A percentile compares a stretch with the other conserved stretches of the same genome.
Conservation (phyloP, 1,139 yeast genomes). For the Suzukiozyma palmioleophila region DNA sequence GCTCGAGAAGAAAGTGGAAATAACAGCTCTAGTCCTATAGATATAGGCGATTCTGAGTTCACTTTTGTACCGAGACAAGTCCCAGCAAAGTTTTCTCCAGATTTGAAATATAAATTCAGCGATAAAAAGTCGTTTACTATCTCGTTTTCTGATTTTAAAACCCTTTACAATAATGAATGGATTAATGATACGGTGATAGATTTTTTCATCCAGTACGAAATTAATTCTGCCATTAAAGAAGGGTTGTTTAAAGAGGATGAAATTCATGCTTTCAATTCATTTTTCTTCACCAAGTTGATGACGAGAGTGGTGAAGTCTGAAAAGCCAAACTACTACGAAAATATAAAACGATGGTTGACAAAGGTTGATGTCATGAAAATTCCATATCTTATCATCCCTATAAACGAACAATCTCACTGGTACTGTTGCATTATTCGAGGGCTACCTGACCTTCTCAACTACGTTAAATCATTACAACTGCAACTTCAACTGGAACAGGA, state of each 20-base stretch:
- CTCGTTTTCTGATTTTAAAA: conserved; percentile 58
- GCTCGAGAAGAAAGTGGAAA: conserved; percentile 1
- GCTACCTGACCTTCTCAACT: conserved; percentile 28
- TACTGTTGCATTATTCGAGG: conserved; percentile 67
- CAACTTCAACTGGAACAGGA: conserved; percentile 1
- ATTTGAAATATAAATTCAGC: conserved; percentile 44
- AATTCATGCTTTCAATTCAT: conserved; percentile 73
- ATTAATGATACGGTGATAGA: conserved; percentile 71
- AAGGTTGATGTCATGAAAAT: conserved; percentile 61
- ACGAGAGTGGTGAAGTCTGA: conserved; percentile 14
- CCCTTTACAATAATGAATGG: conserved; percentile 70
- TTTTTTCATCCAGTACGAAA: conserved; percentile 59
- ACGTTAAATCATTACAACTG: conserved; percentile 8
- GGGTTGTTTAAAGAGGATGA: conserved; percentile 18
- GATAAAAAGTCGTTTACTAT: conserved; percentile 49
- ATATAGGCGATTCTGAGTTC: conserved; percentile 5
- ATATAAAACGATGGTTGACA: conserved; percentile 76
- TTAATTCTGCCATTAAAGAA: conserved; percentile 34
- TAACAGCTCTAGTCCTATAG: conserved; percentile 4
- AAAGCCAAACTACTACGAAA: conserved; percentile 45
- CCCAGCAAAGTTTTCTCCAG: conserved; percentile 44
- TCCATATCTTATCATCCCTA: conserved; percentile 70
- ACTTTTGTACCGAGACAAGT: conserved; percentile 10
- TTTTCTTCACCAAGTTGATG: conserved; percentile 69
- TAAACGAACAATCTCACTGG: conserved; percentile 86